These are phyloP conservation scores for Durusdinium trenchii DNA, from an alignment of 73 alveolate species.

Conservation along the genomic window DNA sequence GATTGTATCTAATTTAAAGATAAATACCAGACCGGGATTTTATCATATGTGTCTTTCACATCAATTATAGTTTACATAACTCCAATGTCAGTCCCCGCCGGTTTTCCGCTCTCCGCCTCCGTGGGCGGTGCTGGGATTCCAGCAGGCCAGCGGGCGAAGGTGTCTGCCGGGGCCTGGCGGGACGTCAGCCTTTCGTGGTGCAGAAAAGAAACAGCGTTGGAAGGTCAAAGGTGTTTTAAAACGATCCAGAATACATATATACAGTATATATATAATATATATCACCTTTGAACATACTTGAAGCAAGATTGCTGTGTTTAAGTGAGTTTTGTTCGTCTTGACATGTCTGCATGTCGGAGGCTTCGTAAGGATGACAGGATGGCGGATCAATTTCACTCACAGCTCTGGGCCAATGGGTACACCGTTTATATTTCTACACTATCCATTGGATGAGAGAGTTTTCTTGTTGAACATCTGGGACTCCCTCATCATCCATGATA, in stretches of 20 bases:
- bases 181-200: neutral
- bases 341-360: neutral
- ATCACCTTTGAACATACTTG: neutral
- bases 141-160: conserved; percentile 31
- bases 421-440: too few relatives aligned
- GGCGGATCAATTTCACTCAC: too few relatives aligned
- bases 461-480: too few relatives aligned
- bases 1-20: too few relatives aligned
- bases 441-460: too few relatives aligned
- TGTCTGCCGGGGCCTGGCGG: conserved; percentile 16
- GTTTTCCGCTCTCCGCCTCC: neutral
- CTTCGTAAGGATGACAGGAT: too few relatives aligned
- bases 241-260: neutral
- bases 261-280: neutral
- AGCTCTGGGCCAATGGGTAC: too few relatives aligned
- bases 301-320: neutral
- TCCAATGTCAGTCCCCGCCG: neutral
- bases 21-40: too few relatives aligned
- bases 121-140: conserved; percentile 76
- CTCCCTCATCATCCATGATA: too few relatives aligned
- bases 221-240: neutral
- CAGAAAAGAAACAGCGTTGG: neutral
- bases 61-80: too few relatives aligned
- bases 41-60: too few relatives aligned
- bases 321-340: neutral